phyloP scores from a whole-genome alignment of 2,329 filamentous ascomycete genomes.

The Fusarium coffeatum region DNA sequence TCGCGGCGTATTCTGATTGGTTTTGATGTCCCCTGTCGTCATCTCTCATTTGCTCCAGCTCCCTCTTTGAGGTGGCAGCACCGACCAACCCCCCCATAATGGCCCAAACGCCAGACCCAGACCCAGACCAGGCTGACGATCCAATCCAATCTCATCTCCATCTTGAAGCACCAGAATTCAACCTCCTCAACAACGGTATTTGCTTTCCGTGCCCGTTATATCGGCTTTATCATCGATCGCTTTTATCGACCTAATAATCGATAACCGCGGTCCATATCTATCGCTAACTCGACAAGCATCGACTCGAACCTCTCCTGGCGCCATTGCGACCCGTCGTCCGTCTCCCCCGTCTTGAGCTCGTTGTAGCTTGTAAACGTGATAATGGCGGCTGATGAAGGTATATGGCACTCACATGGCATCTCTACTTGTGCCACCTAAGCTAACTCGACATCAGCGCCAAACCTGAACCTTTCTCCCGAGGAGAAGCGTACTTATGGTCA shows the following conservation, averaged over 20 bases:
- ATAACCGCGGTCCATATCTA: conserved; percentile 1
- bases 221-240: conserved; percentile 20
- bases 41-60: conserved; percentile 36
- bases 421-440: conserved; percentile 9
- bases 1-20: conserved; percentile 41
- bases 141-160: conserved; percentile 39
- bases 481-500: conserved; percentile 95
- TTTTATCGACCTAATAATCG: conserved; percentile 12
- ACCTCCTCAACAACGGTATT: conserved; percentile 29
- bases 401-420: conserved; percentile 1
- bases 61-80: conserved; percentile 37
- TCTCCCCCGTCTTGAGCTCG: conserved; percentile 41
- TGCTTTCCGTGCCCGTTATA: conserved; percentile 15
- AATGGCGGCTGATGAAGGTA: conserved; percentile 48
- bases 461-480: conserved; percentile 86
- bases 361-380: conserved; percentile 47
- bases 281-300: conserved; percentile 3
- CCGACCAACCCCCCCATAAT: conserved; percentile 44
- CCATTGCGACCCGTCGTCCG: conserved; percentile 28
- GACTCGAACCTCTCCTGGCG: conserved; percentile 21
- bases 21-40: conserved; percentile 8
- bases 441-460: conserved; percentile 64
- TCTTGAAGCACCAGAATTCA: conserved; percentile 35
- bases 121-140: conserved; percentile 42
- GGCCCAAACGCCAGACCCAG: conserved; percentile 29